Conservation (phyloP, 768 basidiomycete genomes). For the Russula compacta region DNA sequence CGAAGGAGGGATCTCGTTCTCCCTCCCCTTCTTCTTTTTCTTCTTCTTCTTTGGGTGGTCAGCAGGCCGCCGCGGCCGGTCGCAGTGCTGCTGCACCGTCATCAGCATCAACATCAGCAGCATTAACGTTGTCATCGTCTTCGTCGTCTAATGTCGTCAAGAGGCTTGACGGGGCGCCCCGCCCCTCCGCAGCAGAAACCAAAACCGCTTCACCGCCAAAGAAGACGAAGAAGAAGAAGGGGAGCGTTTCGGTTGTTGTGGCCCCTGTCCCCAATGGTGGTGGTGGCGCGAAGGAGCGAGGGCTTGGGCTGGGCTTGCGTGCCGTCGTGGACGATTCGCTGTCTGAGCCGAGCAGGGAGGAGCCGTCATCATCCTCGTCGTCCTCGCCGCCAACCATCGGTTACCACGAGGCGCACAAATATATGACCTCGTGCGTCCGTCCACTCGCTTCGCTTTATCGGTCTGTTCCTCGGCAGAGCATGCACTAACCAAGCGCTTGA, state of each 20-base stretch:
- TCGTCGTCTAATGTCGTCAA: neutral
- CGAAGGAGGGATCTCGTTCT: too few relatives aligned
- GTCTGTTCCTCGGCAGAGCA: neutral
- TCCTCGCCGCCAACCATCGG: conserved; percentile 19
- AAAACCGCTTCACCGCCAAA: too few relatives aligned
- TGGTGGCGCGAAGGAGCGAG: too few relatives aligned
- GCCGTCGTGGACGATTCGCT: conserved; percentile 46
- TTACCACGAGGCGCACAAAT: conserved; percentile 51
- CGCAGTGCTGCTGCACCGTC: neutral
- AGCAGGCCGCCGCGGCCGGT: neutral
- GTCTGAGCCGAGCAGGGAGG: conserved; percentile 28
- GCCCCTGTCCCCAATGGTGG: neutral
- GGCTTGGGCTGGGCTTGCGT: conserved; percentile 29
- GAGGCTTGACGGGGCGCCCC: neutral
- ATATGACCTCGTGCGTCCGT: conserved; percentile 49
- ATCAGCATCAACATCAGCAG: neutral
- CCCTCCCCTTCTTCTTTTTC: neutral
- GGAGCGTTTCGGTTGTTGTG: neutral
- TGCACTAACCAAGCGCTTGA: neutral
- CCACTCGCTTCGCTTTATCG: neutral
- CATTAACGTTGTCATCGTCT: neutral
- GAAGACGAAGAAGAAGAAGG: neutral
- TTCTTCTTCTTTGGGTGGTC: neutral
- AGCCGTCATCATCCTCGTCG: conserved; percentile 15
- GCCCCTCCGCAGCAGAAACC: neutral